Conservation (phyloP, 75 land plant species). For the Gnetum montanum region DNA sequence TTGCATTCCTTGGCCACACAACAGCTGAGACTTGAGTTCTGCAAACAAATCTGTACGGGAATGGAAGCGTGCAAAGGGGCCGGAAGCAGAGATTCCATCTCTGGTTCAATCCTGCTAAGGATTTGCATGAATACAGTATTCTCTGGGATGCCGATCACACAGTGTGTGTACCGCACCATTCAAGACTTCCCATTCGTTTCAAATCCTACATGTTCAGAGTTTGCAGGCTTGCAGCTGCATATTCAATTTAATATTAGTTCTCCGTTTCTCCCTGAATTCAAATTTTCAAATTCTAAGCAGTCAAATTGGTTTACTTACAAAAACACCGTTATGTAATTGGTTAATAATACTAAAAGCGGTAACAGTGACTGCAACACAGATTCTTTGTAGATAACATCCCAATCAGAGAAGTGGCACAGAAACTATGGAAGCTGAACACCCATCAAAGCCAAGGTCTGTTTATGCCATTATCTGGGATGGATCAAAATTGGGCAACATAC, state of each 20-base stretch:
- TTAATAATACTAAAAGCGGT: no score
- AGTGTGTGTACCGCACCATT: constrained; percentile 48
- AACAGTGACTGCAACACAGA: no score
- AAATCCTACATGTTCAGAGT: no score
- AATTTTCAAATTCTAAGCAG: background rate
- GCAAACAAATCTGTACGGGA: constrained; percentile 55
- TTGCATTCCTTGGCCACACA: constrained; percentile 53
- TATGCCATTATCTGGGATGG: no score
- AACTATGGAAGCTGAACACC: no score
- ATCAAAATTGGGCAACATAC: no score
- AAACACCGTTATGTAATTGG: background rate
- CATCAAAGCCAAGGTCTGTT: no score
- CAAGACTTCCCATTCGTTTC: background rate
- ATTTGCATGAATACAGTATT: constrained; percentile 55
- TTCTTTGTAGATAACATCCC: constrained; percentile 3
- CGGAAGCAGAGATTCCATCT: constrained; percentile 45
- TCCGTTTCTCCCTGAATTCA: background rate
- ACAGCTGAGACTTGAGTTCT: constrained; percentile 37
- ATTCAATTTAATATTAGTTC: no score
- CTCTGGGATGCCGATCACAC: constrained; percentile 55
- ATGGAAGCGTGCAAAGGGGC: constrained; percentile 32
- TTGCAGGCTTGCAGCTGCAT: no score
- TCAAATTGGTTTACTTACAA: background rate
- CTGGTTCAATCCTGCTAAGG: constrained; percentile 60
- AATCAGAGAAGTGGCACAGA: no score